Evolutionary conservation across 768 basidiomycete genomes (phyloP).

Genomic region (Calocybe gangraenosa): DNA sequence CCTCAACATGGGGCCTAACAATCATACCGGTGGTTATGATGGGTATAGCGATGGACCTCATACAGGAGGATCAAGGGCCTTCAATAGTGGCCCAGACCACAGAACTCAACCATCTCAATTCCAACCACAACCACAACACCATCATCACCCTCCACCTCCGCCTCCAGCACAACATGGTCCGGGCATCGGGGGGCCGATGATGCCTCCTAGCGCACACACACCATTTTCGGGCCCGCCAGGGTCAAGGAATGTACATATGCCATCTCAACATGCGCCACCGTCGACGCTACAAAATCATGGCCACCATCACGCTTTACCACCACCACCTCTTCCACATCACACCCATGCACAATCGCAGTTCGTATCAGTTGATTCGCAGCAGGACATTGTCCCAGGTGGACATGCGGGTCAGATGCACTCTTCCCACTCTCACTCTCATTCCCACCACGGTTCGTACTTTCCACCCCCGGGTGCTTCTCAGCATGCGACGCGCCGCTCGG

Average conservation of each 20-base stretch:
- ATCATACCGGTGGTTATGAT: conserved; percentile 4
- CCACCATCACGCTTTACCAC: conserved; percentile 6
- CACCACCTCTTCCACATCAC: conserved; percentile 9
- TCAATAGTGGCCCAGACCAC: conserved; percentile 5
- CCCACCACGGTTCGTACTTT: conserved; percentile 10
- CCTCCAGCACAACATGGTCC: neutral
- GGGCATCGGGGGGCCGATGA: conserved; percentile 1
- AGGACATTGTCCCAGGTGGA: conserved; percentile 4
- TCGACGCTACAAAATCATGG: neutral
- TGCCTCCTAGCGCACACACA: conserved; percentile 7
- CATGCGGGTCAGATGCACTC: conserved; percentile 2
- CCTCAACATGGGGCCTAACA: conserved; percentile 1
- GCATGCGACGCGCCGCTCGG: conserved; percentile 27
- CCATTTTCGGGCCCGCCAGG: conserved; percentile 14
- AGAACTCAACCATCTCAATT: conserved; percentile 3
- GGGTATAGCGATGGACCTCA: conserved; percentile 3
- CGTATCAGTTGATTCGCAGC: conserved; percentile 17
- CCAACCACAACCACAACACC: conserved; percentile 8
- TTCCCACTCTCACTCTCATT: conserved; percentile 4
- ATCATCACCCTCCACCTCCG: conserved; percentile 10
- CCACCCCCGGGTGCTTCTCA: conserved; percentile 3
- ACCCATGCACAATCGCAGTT: conserved; percentile 5
- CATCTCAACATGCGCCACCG: conserved; percentile 7
- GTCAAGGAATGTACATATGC: conserved; percentile 18
- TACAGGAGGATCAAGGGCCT: conserved; percentile 6